Conservation (phyloP, 257 asterid genomes). For the Euphrasia confusa region DNA sequence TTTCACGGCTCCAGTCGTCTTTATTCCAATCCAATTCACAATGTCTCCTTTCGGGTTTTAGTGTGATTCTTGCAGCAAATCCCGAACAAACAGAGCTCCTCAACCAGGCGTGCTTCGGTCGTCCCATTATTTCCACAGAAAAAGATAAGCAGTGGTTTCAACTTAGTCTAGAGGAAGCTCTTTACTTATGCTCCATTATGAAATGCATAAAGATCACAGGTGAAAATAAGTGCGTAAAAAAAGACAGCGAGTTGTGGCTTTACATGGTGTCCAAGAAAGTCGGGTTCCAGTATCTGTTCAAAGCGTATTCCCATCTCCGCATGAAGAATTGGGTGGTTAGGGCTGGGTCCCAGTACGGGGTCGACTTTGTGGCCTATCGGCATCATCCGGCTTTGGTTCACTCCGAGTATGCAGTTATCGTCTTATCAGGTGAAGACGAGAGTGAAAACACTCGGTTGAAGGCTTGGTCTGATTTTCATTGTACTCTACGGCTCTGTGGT, state of each 20-base stretch:
- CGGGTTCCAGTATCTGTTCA: slow-evolving; percentile 36
- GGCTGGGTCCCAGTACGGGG: slow-evolving; percentile 66
- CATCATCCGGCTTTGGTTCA: slow-evolving; percentile 86
- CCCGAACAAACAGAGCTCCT: slow-evolving; percentile 50
- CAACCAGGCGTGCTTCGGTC: slow-evolving; percentile 62
- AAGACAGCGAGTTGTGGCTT: slow-evolving; percentile 47
- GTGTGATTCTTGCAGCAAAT: slow-evolving; percentile 52
- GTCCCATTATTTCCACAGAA: slow-evolving; percentile 43
- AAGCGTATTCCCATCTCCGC: slow-evolving; percentile 74
- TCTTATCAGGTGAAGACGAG: slow-evolving; percentile 22
- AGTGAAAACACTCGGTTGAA: slow-evolving; percentile 37
- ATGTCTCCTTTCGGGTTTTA: slow-evolving; percentile 52
- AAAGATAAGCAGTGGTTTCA: slow-evolving; percentile 67
- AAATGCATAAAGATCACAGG: slow-evolving; percentile 56
- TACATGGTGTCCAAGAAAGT: slow-evolving; percentile 37
- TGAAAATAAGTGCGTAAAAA: slow-evolving; percentile 28
- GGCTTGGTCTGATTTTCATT: slow-evolving; percentile 70
- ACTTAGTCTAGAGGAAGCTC: slow-evolving; percentile 64
- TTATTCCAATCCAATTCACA: slow-evolving; percentile 38
- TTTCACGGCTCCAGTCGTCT: slow-evolving; percentile 52
- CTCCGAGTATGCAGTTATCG: slow-evolving; percentile 74
- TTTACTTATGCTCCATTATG: slow-evolving; percentile 44
- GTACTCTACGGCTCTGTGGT: slow-evolving; percentile 65
- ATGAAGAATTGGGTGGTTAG: slow-evolving; percentile 78
- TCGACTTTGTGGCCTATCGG: slow-evolving; percentile 75